A percentile compares a stretch with the other conserved stretches of the same genome.
Conservation (phyloP, 2,329 filamentous ascomycete genomes). For the Apiospora aurea region DNA sequence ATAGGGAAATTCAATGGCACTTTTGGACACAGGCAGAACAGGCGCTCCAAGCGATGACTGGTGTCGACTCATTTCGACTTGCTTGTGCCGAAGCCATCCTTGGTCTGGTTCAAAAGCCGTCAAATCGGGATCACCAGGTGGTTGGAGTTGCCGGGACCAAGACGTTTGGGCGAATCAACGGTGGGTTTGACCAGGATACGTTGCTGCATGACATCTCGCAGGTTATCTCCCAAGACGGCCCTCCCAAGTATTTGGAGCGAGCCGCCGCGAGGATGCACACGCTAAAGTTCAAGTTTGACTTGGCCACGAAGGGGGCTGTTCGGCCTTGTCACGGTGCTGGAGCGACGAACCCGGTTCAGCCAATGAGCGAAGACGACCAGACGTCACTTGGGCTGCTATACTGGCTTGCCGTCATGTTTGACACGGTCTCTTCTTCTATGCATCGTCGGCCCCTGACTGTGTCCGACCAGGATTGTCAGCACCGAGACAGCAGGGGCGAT, state of each 20-base stretch:
- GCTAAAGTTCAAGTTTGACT: slow-evolving; percentile 45
- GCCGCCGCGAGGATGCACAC: slow-evolving; percentile 48
- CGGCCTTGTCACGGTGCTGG: not conserved
- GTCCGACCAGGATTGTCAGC: not conserved
- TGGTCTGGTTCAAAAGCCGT: not conserved
- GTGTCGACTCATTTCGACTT: not conserved
- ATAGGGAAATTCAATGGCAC: not conserved
- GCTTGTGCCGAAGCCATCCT: not conserved
- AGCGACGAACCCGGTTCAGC: not conserved
- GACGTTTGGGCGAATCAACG: not conserved
- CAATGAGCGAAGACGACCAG: not conserved
- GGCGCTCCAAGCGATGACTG: not conserved
- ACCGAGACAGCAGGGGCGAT: not conserved
- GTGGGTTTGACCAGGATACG: not conserved
- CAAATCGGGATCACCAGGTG: not conserved
- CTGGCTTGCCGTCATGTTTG: slow-evolving; percentile 67
- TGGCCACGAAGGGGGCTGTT: slow-evolving; percentile 27
- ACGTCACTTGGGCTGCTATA: slow-evolving; percentile 45
- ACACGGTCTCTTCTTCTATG: slow-evolving; percentile 63
- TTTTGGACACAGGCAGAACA: not conserved
- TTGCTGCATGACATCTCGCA: slow-evolving; percentile 21
- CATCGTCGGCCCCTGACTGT: slow-evolving; percentile 42
- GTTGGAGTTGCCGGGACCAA: not conserved
- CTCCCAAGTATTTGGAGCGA: slow-evolving; percentile 46
- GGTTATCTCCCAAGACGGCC: slow-evolving; percentile 37